Base-by-base conservation (phyloP, 83 land plant species). In the Larix sibirica region DNA sequence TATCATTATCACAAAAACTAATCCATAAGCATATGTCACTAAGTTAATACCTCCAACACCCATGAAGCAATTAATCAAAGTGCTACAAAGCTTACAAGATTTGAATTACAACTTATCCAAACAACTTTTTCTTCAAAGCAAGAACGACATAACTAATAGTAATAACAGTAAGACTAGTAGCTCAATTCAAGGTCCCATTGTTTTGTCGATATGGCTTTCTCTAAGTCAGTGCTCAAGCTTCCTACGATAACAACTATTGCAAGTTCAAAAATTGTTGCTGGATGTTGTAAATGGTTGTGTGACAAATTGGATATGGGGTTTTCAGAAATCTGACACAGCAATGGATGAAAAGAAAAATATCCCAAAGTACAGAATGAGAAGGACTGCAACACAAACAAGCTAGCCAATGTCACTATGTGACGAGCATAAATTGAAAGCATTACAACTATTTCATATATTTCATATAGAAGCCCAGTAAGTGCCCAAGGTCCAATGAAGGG, bases 221-320 rank as follows among this genome's bases (percentile, higher is more conserved):
- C 77, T 1, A 86, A 81, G 74, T 89, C 87, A 12, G 87, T 81
- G 60, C 90, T 90, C 47, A 89, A 89, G 63, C 81, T 82, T 42
- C 90, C 84, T 42, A 89, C 90, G 2, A 86, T 86, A 21, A 88
- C 90, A 40, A 90, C 90, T 18, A 87, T 87, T 42, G 86, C 90
- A 24, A 89, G 90, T 77, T 89, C 90, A 68, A 89, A 50, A 89
- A 59, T 89, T 89, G 81, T 89, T 87, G 75, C 90, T 83, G 9
- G 90, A 42, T 65, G 90, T 86, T 4, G 90, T 89, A 83, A 89
- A 89, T 17, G 90, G 66, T 58, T 83, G 90, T 13, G 86, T 84
- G 44, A 89, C 90, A 31, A 82, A 58, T 44, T 83, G 80, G 16
- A 36, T 89, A 89, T 42, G 82, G 64, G 59, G 87, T 81, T 6